Conservation (phyloP, 306 rosid species). For the Vachellia pachyceras region DNA sequence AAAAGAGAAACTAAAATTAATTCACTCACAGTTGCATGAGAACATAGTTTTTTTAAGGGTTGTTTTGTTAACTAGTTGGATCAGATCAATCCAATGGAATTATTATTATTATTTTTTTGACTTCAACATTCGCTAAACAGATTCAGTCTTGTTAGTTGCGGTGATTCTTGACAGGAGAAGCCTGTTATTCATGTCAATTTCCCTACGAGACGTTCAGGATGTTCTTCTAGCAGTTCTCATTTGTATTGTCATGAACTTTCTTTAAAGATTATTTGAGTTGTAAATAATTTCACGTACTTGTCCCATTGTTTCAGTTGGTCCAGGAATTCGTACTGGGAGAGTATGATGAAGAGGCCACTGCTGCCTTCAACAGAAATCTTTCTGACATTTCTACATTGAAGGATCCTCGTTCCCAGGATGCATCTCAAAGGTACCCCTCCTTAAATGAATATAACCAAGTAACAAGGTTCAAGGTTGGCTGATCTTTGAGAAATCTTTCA, state of each 20-base stretch:
- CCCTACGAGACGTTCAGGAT: neutral
- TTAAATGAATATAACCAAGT: conserved; percentile 17
- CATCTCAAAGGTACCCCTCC: conserved; percentile 81
- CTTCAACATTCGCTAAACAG: conserved; percentile 1
- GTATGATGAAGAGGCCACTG: conserved; percentile 85
- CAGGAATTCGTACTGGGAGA: conserved; percentile 85
- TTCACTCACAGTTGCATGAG: conserved; percentile 12
- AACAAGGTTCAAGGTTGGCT: neutral
- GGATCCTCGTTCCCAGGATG: conserved; percentile 95
- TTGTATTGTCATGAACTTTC: conserved; percentile 2
- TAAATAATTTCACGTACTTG: conserved; percentile 18
- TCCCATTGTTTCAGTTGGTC: conserved; percentile 60
- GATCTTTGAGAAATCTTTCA: conserved; percentile 28
- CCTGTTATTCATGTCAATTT: conserved; percentile 15
- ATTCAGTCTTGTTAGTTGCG: conserved; percentile 11
- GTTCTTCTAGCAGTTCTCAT: conserved; percentile 29
- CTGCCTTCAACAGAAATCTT: conserved; percentile 75
- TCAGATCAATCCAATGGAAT: neutral
- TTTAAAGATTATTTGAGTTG: conserved; percentile 26
- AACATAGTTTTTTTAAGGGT: conserved; percentile 15
- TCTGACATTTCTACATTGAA: conserved; percentile 86
- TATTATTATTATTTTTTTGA: no score
- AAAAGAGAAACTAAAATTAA: neutral
- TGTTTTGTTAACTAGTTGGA: conserved; percentile 21
- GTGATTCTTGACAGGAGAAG: conserved; percentile 23